Conservation (phyloP, 2,329 filamentous ascomycete genomes). For the Colletotrichum orchidophilum region DNA sequence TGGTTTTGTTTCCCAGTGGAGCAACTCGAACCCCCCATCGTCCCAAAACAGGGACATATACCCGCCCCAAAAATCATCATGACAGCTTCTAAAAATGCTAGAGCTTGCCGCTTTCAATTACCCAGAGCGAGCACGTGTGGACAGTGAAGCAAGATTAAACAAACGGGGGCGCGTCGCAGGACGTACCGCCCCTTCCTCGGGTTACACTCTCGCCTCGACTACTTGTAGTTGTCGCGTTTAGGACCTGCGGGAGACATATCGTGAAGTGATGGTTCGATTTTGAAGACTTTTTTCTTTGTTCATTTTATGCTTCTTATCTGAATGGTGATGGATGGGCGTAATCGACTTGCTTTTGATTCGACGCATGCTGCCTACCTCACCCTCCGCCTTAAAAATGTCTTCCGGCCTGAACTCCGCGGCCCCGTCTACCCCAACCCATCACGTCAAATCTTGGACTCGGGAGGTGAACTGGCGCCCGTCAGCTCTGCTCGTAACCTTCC, state of each 20-base stretch:
- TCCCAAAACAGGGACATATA: not conserved
- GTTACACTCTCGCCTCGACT: constrained; percentile 34
- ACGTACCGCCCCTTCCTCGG: constrained; percentile 35
- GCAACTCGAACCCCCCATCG: not conserved
- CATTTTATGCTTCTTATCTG: too few species aligned
- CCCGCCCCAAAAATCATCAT: not conserved
- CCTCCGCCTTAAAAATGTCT: not conserved
- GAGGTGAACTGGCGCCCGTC: constrained; percentile 39
- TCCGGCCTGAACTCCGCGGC: not conserved
- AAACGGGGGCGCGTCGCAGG: constrained; percentile 42
- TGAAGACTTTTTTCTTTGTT: not conserved
- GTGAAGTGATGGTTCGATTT: constrained; percentile 30
- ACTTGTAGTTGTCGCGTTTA: constrained; percentile 38
- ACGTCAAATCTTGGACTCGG: constrained; percentile 45
- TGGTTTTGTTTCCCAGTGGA: not conserved
- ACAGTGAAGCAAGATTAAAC: constrained; percentile 73
- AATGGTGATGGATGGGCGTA: too few species aligned
- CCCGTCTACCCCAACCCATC: not conserved
- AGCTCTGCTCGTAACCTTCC: not conserved
- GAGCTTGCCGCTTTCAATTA: constrained; percentile 69
- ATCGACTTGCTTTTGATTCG: not conserved
- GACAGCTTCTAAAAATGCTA: constrained; percentile 69
- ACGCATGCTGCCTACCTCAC: not conserved
- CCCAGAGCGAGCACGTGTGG: constrained; percentile 72
- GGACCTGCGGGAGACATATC: constrained; percentile 37